A percentile compares a stretch with the other conserved stretches of the same genome.
Conservation (phyloP, 2,329 filamentous ascomycete species). For the Monosporascus sp. region DNA sequence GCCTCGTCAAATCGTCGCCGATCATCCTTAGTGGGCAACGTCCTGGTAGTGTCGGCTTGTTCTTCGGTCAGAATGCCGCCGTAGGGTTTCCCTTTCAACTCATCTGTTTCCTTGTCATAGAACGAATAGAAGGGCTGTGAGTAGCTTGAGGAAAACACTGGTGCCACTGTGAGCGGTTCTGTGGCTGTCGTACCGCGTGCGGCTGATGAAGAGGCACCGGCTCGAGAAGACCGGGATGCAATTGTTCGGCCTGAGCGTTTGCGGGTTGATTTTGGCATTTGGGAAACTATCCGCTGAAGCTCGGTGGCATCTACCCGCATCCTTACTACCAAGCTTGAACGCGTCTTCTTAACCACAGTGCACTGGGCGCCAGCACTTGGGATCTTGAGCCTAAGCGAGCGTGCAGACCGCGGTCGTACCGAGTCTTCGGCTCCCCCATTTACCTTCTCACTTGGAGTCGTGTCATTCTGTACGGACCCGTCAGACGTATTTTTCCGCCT, state of each 20-base stretch:
- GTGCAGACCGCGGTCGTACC: slow-evolving; percentile 40
- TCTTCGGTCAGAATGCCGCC: slow-evolving; percentile 85
- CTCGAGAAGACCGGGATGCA: slow-evolving; percentile 27
- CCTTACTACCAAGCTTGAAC: slow-evolving; percentile 47
- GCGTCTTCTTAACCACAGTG: slow-evolving; percentile 36
- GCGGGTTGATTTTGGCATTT: slow-evolving; percentile 53
- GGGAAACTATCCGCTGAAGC: slow-evolving; percentile 55
- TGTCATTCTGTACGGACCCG: slow-evolving; percentile 30
- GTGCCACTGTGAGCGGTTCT: slow-evolving; percentile 45
- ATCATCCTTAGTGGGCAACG: slow-evolving; percentile 74
- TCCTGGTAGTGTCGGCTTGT: slow-evolving; percentile 88
- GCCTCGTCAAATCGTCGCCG: slow-evolving; percentile 84
- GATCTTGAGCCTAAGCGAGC: slow-evolving; percentile 53
- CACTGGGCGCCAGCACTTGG: slow-evolving; percentile 33
- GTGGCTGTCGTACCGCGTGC: slow-evolving; percentile 20
- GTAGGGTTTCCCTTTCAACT: slow-evolving; percentile 88
- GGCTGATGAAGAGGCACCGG: slow-evolving; percentile 16
- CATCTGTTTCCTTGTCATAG: slow-evolving; percentile 82
- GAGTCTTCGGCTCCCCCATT: slow-evolving; percentile 28
- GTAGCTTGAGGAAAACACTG: slow-evolving; percentile 56
- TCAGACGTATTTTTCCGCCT: slow-evolving; percentile 44
- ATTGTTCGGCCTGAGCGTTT: slow-evolving; percentile 38
- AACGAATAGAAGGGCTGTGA: slow-evolving; percentile 82
- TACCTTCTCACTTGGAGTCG: slow-evolving; percentile 29
- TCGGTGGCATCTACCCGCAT: slow-evolving; percentile 53